Evolutionary conservation across 129 eudicot species (phyloP), one percentile per base, ranked within the genome.

Genomic region (Helichrysum umbraculigerum): DNA sequence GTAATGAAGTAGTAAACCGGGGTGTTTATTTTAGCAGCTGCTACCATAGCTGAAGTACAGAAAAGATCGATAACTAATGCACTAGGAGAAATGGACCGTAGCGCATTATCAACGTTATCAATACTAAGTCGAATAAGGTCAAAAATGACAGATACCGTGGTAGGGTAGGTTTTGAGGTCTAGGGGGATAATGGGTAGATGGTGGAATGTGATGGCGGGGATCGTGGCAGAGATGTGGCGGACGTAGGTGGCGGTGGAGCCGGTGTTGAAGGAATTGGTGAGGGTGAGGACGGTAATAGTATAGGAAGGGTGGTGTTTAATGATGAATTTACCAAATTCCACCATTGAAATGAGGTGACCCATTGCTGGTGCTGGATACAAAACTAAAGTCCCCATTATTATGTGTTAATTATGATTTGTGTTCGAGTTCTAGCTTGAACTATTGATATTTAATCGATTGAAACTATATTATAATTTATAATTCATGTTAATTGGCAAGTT

Each of bases 321-420:
- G 30, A 86, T 72, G 51, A 83, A 63, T 70, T 80, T 83, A 1
- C 85, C 90, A 5, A 86, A 83, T 79, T 86, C 90, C 22, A 86
- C 90, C 87, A 73, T 86, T 44, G 91, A 78, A 19, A 87, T 47
- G 35, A 87, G 76, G 42, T 87, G 91, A 58, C 91, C 88, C 50
- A 83, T 81, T 0, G 66, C 77, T 10, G 86, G 80, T n/a, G 84
- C 74, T 2, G 91, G 86, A 61, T 78, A 87, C n/a, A 87, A 51
- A 34, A 83, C 77, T 2, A 73, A 22, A 81, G 33, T 58, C 4
- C 68, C 58, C 69, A 73, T 73, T 58, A 1, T 29, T 17, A 5
- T 73, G 32, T n/a, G 15, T 28, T 19, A 33, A 33, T 33, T 33
- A 4, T 33, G 35, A 33, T 33, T 33, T 33, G 35, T 1, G 35